phyloP scores from a whole-genome alignment of 345 rosid genomes.

The Erucastrum elatum region DNA sequence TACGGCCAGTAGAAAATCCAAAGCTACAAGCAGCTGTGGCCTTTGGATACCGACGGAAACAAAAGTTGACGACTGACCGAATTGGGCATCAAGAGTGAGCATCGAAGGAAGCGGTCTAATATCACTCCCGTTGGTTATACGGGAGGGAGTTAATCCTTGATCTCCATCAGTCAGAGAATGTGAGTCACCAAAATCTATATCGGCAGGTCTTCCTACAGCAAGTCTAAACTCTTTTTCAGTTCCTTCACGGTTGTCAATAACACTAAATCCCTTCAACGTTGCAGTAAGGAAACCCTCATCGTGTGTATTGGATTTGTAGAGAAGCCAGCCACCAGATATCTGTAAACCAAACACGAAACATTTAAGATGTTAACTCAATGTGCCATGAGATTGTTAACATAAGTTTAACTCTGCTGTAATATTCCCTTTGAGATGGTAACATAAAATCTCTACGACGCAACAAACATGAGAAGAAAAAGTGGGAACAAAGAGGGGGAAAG shows the following conservation, averaged over 20 bases:
- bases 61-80: slow-evolving; percentile 59
- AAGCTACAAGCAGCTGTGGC: slow-evolving; percentile 93
- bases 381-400: slow-evolving; percentile 13
- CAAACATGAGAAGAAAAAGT: slow-evolving; percentile 11
- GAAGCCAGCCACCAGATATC: slow-evolving; percentile 85
- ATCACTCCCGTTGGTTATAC: slow-evolving; percentile 37
- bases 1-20: slow-evolving; percentile 91
- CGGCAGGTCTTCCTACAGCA: slow-evolving; percentile 79
- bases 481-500: slow-evolving; percentile 6
- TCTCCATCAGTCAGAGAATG: slow-evolving; percentile 31
- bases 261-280: slow-evolving; percentile 77
- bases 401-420: too few species aligned
- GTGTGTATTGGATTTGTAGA: slow-evolving; percentile 65
- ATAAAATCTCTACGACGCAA: not conserved
- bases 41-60: slow-evolving; percentile 74
- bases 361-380: slow-evolving; percentile 17
- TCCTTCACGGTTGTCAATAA: slow-evolving; percentile 92
- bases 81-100: slow-evolving; percentile 91
- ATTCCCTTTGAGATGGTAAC: not conserved
- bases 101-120: slow-evolving; percentile 68
- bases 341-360: slow-evolving; percentile 34
- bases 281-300: slow-evolving; percentile 83
- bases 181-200: slow-evolving; percentile 44
- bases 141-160: slow-evolving; percentile 41
- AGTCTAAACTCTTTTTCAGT: slow-evolving; percentile 75